Evolutionary conservation across 78 protist genomes (phyloP), one percentile per base, ranked within the genome.

Genomic region (Dictyostelium capitatum): DNA sequence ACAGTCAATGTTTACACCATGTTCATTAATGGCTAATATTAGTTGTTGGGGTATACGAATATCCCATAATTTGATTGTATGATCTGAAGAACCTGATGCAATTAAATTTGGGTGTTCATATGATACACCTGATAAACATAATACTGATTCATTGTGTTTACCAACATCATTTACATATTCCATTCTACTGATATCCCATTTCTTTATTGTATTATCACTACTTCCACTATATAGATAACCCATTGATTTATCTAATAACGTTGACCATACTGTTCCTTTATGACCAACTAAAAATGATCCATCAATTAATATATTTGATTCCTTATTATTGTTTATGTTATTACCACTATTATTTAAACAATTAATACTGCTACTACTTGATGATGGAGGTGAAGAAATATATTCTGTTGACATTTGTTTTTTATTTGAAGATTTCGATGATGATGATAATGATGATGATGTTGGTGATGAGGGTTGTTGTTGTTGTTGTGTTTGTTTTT

Each of bases 41-140:
- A 67, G 7, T 15, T 69, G 51, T 25, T 59, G 80, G 4, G 28
- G 80, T 10, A 82, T 53, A 37, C 91, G 50, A 0, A n/a, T 50
- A 73, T 83, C 91, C 91, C 91, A 83, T 30, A 83, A 15, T 43
- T 30, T 28, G 7, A 83, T 19, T 0, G 91, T 72, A 25, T 73
- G 65, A 25, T 83, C 91, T 30, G 80, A 62, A 15, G 91, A 83
- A 20, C 91, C 91, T 14, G 91, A 83, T 30, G 73, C 64, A 1
- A 83, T 11, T 14, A 83, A 41, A 30, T 57, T 23, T 12, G 74
- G 30, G 17, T 67, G 30, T n/a, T 70, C 79, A 56, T n/a, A 3
- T 1, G 30, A 32, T 6, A n/a, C 23, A n/a, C 37, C 50, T 8
- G 82, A 37, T 20, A 83, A 62, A 41, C 82, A 69, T n/a, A 83